Base-by-base conservation (phyloP, 108 stramenopile species). In the Skeletonema potamos region DNA sequence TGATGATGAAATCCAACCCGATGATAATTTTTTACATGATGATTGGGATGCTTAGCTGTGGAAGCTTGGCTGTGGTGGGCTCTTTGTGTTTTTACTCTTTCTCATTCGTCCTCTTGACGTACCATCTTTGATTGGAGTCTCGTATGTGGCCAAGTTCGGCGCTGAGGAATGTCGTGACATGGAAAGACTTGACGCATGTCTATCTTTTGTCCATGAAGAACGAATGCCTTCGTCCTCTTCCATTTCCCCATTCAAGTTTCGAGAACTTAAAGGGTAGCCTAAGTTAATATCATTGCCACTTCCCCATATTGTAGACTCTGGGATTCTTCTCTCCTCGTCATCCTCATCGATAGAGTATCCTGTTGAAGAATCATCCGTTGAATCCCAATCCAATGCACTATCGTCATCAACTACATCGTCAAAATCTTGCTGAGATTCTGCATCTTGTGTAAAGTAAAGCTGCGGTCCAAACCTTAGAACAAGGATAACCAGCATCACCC, bases 381-480 rank as follows among this genome's bases (percentile, higher is more conserved):
- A 48, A 32, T 71, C 70, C 70, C 70, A 71, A 54, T 62, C 70
- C 15, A 32, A 3, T 18, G 22, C 30, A 15, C 27, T 44, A 36
- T 62, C 60, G 22, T 41, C 62, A 41, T 71, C 70, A 37, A 51
- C 22, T 22, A 51, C 6, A 22, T 51, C 48, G 22, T 71, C 70
- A 36, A 55, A 71, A 17, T 71, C 70, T 62, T 20, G 36, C 13
- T 32, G 30, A 12, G 70, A 71, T 36, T 71, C 70, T 54, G 70
- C 51, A 36, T 71, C 70, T 51, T 20, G 34, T 6, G 70, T 22
- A 29, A 71, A 71, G 34, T 71, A 71, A 43, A 71, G 67, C 20
- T 58, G 55, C 39, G 73, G 73, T 5, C 73, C 73, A 46, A 68
- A 74, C 8, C 73, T 54, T 20, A 74, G 58, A 1, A 74, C 58